Evolutionary conservation across 352 stramenopile species (phyloP).

Genomic region (Saprolegnia parasitica): DNA sequence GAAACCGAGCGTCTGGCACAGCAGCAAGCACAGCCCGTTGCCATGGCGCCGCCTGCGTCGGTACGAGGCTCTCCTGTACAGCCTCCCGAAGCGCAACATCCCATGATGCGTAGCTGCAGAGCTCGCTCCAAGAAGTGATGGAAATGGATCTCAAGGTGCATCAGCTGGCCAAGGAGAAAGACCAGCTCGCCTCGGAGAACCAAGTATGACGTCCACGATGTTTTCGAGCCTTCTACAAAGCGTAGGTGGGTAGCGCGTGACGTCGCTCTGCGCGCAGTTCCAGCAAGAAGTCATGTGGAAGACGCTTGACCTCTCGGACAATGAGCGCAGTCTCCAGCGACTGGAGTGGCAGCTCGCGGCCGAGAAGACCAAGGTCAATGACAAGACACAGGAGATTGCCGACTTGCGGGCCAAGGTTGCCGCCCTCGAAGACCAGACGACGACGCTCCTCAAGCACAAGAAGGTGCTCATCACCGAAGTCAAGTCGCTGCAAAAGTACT

Average conservation of each 20-base stretch:
- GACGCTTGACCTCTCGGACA: constrained; percentile 59
- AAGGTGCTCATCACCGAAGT: constrained; percentile 60
- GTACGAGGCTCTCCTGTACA: too few relatives aligned
- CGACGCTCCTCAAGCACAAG: constrained; percentile 50
- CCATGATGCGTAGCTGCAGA: too few relatives aligned
- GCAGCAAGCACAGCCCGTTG: not conserved
- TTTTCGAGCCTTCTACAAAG: not conserved
- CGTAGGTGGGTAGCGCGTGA: constrained; percentile 34
- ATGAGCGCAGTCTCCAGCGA: constrained; percentile 39
- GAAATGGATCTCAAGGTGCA: constrained; percentile 28
- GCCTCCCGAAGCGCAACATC: too few relatives aligned
- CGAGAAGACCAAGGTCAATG: constrained; percentile 27
- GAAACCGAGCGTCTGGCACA: constrained; percentile 19
- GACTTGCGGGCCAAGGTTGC: constrained; percentile 30
- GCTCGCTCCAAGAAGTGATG: constrained; percentile 24
- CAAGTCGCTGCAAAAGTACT: constrained; percentile 60
- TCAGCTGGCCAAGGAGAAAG: constrained; percentile 17
- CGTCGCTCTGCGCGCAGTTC: constrained; percentile 52
- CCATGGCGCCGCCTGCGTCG: not conserved
- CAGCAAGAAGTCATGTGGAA: constrained; percentile 76
- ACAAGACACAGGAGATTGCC: constrained; percentile 12
- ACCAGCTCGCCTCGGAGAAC: constrained; percentile 6
- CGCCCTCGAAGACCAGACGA: constrained; percentile 32
- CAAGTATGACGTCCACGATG: constrained; percentile 4
- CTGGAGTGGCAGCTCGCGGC: constrained; percentile 31